Conservation (phyloP, 805 yeast species). For the Myxozyma lipomycoides region DNA sequence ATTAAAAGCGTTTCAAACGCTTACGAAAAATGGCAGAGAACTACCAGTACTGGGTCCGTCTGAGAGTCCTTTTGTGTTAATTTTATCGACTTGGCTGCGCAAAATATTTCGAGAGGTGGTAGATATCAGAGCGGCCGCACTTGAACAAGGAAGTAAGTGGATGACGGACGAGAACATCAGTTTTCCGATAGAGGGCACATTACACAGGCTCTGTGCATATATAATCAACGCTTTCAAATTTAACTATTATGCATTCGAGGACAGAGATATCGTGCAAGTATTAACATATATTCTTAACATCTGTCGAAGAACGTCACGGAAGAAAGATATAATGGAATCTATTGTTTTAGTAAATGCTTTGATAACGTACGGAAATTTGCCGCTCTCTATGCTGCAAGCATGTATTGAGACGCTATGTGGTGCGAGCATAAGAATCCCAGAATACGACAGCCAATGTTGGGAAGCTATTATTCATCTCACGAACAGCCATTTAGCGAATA, state of each 20-base stretch:
- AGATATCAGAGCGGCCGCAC: slow-evolving; percentile 32
- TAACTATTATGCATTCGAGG: slow-evolving; percentile 47
- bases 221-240: slow-evolving; percentile 47
- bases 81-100: slow-evolving; percentile 41
- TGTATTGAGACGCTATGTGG: slow-evolving; percentile 48
- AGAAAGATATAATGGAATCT: slow-evolving; percentile 39
- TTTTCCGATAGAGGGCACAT: slow-evolving; percentile 28
- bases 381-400: slow-evolving; percentile 39
- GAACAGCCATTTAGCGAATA: slow-evolving; percentile 40
- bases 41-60: slow-evolving; percentile 50
- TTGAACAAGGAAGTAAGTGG: background rate
- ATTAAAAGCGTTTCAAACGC: slow-evolving; percentile 44
- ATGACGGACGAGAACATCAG: slow-evolving; percentile 27
- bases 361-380: slow-evolving; percentile 47
- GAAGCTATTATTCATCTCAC: slow-evolving; percentile 42
- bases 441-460: slow-evolving; percentile 40
- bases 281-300: slow-evolving; percentile 40
- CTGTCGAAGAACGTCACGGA: slow-evolving; percentile 42
- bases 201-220: slow-evolving; percentile 32
- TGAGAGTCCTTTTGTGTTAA: slow-evolving; percentile 42
- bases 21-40: slow-evolving; percentile 54
- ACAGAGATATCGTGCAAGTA: slow-evolving; percentile 38
- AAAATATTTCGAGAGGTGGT: slow-evolving; percentile 34
- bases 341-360: slow-evolving; percentile 45
- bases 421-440: slow-evolving; percentile 39